Conservation (phyloP, 2,329 filamentous ascomycete species). For the Pseudocercospora vitis region DNA sequence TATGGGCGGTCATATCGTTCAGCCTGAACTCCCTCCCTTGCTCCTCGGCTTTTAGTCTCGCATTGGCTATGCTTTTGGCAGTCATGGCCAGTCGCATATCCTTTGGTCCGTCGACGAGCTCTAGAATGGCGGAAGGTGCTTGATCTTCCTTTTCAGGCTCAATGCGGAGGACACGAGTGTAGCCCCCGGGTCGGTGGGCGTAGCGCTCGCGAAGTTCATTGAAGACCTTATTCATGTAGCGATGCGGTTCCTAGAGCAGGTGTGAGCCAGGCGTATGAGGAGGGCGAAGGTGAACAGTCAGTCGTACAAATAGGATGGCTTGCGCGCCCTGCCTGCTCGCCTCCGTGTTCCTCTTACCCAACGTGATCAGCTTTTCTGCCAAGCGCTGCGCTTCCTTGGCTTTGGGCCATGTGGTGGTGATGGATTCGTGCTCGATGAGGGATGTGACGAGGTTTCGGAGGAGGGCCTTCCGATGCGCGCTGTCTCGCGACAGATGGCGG, state of each 20-base stretch:
- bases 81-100: constrained; percentile 96
- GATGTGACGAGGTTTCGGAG: constrained; percentile 95
- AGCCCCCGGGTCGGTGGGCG: constrained; percentile 75
- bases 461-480: constrained; percentile 84
- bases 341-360: constrained; percentile 90
- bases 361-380: constrained; percentile 89
- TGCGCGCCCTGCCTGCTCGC: constrained; percentile 73
- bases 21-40: constrained; percentile 56
- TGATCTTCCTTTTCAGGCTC: constrained; percentile 88
- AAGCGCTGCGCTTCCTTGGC: constrained; percentile 94
- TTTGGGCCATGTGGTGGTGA: constrained; percentile 93
- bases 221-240: constrained; percentile 77
- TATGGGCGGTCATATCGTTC: constrained; percentile 71
- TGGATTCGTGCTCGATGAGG: constrained; percentile 87
- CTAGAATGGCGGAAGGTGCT: constrained; percentile 83
- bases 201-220: constrained; percentile 79
- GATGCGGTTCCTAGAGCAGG: constrained; percentile 17
- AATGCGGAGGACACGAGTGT: constrained; percentile 90
- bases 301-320: constrained; percentile 77
- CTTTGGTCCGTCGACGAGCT: constrained; percentile 89
- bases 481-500: constrained; percentile 81
- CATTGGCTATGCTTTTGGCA: constrained; percentile 73
- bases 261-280: neutral
- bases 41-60: constrained; percentile 19
- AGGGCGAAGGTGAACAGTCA: too few species aligned